Conservation (phyloP, 306 rosid genomes). For the Fragaria iinumae region DNA sequence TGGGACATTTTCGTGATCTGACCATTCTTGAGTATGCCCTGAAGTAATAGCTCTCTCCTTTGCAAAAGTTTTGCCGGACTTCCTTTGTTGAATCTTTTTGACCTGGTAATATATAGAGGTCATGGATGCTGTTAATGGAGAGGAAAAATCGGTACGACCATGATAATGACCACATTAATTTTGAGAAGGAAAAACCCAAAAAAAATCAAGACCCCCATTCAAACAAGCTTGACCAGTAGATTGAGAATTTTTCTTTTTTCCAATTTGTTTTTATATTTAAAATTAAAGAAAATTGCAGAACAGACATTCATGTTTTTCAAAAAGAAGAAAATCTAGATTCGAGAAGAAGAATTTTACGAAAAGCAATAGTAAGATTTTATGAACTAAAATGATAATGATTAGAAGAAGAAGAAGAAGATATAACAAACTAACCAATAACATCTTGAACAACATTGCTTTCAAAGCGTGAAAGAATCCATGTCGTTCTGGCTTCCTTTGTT, state of each 20-base stretch:
- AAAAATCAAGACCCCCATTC: not conserved
- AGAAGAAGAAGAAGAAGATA: not conserved
- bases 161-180: not conserved
- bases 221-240: not conserved
- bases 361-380: not conserved
- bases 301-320: not conserved
- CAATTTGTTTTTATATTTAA: not conserved
- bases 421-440: not conserved
- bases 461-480: constrained; percentile 13
- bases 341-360: not conserved
- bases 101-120: not conserved
- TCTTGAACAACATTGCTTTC: constrained; percentile 24
- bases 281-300: not conserved
- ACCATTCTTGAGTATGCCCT: not conserved
- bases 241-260: not conserved
- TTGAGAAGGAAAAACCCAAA: not conserved
- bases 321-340: not conserved
- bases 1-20: not conserved
- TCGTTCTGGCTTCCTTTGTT: not conserved
- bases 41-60: not conserved
- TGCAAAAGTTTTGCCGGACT: not conserved
- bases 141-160: not conserved
- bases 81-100: constrained; percentile 1
- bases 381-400: not conserved
- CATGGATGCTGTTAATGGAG: not conserved